A percentile compares a stretch with the other conserved stretches of the same genome.
Conservation (phyloP, 768 basidiomycete genomes). For the Russula dissimulans region DNA sequence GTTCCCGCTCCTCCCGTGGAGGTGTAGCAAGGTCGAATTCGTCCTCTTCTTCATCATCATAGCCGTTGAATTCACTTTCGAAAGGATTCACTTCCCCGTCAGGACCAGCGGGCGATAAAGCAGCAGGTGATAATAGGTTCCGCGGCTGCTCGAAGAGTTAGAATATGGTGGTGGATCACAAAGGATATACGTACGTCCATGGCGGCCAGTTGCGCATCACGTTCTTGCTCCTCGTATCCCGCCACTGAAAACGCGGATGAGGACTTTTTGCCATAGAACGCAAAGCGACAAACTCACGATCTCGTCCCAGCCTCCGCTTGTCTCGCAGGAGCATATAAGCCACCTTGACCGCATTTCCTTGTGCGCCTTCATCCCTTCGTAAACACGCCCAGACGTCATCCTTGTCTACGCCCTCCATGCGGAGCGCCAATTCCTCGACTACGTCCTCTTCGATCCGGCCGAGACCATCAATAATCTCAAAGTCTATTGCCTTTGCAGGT, state of each 20-base stretch:
- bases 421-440: conserved; percentile 67
- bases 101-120: conserved; percentile 51
- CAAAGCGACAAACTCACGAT: conserved; percentile 48
- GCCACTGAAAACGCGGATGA: conserved; percentile 41
- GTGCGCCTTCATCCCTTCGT: conserved; percentile 70
- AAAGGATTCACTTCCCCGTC: conserved; percentile 73
- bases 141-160: conserved; percentile 42
- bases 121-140: conserved; percentile 56
- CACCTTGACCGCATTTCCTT: conserved; percentile 91
- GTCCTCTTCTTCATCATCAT: conserved; percentile 45
- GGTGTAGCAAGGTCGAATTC: conserved; percentile 42
- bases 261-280: conserved; percentile 17
- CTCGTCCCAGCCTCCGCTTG: conserved; percentile 73
- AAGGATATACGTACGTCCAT: conserved; percentile 57
- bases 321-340: conserved; percentile 92
- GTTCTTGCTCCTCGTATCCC: conserved; percentile 76
- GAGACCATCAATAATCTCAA: conserved; percentile 83
- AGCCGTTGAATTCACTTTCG: conserved; percentile 58
- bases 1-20: conserved; percentile 26
- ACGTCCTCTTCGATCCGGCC: conserved; percentile 90
- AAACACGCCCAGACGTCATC: conserved; percentile 86
- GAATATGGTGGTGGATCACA: not conserved
- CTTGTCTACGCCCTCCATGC: conserved; percentile 66
- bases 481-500: conserved; percentile 57
- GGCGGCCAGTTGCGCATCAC: conserved; percentile 67